phyloP scores from a whole-genome alignment of 345 rosid genomes.

The Salix caprea region DNA sequence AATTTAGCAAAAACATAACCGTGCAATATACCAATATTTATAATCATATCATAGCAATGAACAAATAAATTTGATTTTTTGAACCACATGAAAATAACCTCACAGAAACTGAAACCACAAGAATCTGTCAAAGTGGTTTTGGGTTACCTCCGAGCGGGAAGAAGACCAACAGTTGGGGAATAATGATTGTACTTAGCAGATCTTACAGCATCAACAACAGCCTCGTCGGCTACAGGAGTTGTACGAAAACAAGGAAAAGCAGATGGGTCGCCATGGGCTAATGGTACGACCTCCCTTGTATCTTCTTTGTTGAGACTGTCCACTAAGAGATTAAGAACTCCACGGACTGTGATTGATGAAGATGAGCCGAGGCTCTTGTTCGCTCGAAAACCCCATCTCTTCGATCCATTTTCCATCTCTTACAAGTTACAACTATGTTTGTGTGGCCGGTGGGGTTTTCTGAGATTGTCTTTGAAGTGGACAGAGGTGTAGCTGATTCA shows the following conservation, averaged over 20 bases:
- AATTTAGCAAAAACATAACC: too few relatives aligned
- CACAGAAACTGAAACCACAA: not conserved
- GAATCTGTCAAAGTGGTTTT: too few relatives aligned
- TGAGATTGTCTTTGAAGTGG: too few relatives aligned
- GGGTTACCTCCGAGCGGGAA: slow-evolving; percentile 52
- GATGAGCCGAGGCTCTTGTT: slow-evolving; percentile 22
- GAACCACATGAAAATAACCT: not conserved
- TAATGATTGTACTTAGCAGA: slow-evolving; percentile 51
- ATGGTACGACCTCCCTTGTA: slow-evolving; percentile 35
- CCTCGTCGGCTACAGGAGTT: slow-evolving; percentile 46
- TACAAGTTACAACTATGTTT: not conserved
- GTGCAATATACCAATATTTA: too few relatives aligned
- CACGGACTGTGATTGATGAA: slow-evolving; percentile 29
- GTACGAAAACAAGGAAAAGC: slow-evolving; percentile 57
- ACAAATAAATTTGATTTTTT: too few relatives aligned
- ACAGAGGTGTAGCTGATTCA: too few relatives aligned
- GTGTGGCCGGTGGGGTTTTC: too few relatives aligned
- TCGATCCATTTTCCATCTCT: slow-evolving; percentile 15
- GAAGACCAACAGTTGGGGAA: slow-evolving; percentile 43
- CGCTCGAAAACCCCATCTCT: slow-evolving; percentile 31
- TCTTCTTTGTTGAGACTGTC: slow-evolving; percentile 40
- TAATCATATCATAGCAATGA: too few relatives aligned
- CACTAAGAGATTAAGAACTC: slow-evolving; percentile 31
- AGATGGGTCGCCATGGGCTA: slow-evolving; percentile 80
- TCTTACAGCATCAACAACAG: slow-evolving; percentile 43